Conservation (phyloP, 2,329 filamentous ascomycete genomes). For the Talaromyces sp. region DNA sequence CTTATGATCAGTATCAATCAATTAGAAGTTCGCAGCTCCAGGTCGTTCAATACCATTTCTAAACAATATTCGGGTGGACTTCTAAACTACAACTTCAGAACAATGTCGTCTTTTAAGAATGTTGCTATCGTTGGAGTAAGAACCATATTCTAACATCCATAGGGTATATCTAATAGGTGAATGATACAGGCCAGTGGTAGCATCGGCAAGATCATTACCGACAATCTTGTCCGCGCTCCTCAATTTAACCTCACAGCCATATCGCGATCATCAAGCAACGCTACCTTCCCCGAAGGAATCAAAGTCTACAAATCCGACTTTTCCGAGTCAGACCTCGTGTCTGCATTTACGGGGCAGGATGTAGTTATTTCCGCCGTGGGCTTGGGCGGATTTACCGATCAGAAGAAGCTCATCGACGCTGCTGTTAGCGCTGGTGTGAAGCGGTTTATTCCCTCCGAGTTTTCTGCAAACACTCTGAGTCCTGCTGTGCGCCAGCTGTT, state of each 20-base stretch:
- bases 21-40: too few species aligned
- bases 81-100: not conserved
- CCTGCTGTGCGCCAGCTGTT: constrained; percentile 18
- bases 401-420: constrained; percentile 27
- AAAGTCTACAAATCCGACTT: constrained; percentile 20
- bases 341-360: constrained; percentile 23
- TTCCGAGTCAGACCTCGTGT: constrained; percentile 16
- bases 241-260: constrained; percentile 20
- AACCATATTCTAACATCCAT: too few species aligned
- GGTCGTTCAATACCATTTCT: too few species aligned
- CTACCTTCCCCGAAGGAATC: constrained; percentile 16
- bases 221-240: constrained; percentile 11
- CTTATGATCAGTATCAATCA: not conserved
- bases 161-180: too few species aligned
- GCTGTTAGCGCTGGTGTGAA: constrained; percentile 26
- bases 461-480: constrained; percentile 22
- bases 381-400: constrained; percentile 17
- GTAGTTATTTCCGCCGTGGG: constrained; percentile 25
- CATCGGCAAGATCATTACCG: constrained; percentile 19
- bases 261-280: constrained; percentile 16
- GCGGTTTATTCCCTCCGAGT: constrained; percentile 29
- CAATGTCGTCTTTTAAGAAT: constrained; percentile 12
- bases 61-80: too few species aligned
- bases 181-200: constrained; percentile 17
- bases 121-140: constrained; percentile 16